Evolutionary conservation across 176 grass and related monocot genomes (phyloP).

Genomic region (Metroxylon sagu): DNA sequence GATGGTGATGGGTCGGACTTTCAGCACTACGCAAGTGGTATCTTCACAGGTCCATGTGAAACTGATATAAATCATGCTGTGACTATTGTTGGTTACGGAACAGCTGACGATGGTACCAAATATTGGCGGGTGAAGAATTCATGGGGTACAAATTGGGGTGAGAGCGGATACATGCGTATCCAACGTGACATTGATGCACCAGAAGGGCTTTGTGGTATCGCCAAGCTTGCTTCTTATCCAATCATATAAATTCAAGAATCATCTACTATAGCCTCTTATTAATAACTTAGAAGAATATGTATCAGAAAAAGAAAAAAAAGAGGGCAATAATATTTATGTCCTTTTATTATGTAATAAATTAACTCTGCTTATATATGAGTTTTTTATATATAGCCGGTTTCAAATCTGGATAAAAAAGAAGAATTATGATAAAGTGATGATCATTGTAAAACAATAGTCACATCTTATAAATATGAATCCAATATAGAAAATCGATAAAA

Average conservation of each 20-base stretch:
- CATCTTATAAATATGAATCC: too few species aligned
- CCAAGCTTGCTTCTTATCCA: constrained; percentile 34
- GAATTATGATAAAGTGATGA: too few species aligned
- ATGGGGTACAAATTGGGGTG: constrained; percentile 58
- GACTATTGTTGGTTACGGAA: constrained; percentile 52
- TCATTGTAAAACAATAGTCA: too few species aligned
- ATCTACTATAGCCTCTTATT: too few species aligned
- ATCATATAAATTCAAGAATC: constrained; percentile 19
- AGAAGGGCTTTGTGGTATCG: constrained; percentile 47
- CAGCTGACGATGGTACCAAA: constrained; percentile 7
- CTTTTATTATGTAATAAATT: too few species aligned
- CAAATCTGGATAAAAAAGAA: too few species aligned
- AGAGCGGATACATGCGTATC: constrained; percentile 46
- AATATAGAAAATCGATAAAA: too few species aligned
- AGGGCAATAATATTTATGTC: too few species aligned
- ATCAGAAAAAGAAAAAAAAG: too few species aligned
- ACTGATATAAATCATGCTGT: constrained; percentile 47
- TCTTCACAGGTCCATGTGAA: constrained; percentile 50
- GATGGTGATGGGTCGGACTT: constrained; percentile 34
- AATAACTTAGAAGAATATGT: too few species aligned
- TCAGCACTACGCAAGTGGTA: constrained; percentile 48
- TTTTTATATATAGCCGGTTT: too few species aligned
- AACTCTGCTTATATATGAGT: too few species aligned
- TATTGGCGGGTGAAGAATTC: constrained; percentile 73
- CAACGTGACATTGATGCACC: constrained; percentile 16